phyloP scores from a whole-genome alignment of 768 basidiomycete species.

The Hemileccinum rubropunctum region DNA sequence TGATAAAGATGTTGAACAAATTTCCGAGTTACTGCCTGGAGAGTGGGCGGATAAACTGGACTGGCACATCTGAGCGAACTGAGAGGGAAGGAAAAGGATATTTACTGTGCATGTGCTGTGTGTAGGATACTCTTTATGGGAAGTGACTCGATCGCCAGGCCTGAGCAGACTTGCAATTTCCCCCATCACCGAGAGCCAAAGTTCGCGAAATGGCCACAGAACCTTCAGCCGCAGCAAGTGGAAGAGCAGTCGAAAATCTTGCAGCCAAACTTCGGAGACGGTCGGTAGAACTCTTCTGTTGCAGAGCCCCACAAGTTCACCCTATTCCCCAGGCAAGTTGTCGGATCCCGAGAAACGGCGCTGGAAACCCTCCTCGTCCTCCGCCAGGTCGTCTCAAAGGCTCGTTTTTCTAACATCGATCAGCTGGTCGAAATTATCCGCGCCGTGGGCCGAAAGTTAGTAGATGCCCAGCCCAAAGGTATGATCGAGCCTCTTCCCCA shows the following conservation, averaged over 20 bases:
- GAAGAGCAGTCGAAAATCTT: slow-evolving; percentile 64
- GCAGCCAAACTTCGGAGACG: slow-evolving; percentile 69
- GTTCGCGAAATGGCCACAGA: slow-evolving; percentile 43
- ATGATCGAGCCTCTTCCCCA: slow-evolving; percentile 9
- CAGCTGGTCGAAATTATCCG: slow-evolving; percentile 81
- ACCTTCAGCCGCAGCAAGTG: slow-evolving; percentile 37
- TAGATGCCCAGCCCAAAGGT: slow-evolving; percentile 97
- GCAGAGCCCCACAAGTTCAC: slow-evolving; percentile 35
- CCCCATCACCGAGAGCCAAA: not conserved
- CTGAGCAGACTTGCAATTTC: not conserved
- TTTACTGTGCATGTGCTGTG: not conserved
- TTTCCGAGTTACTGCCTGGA: slow-evolving; percentile 85
- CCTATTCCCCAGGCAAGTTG: slow-evolving; percentile 64
- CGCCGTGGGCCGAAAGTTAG: slow-evolving; percentile 72
- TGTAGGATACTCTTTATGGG: slow-evolving; percentile 12
- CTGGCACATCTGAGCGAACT: slow-evolving; percentile 68
- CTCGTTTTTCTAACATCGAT: slow-evolving; percentile 82
- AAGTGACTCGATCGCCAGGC: slow-evolving; percentile 20
- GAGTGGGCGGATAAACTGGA: slow-evolving; percentile 93
- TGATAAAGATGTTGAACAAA: slow-evolving; percentile 97
- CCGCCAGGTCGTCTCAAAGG: slow-evolving; percentile 85
- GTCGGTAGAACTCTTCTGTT: slow-evolving; percentile 43
- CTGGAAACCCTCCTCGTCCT: slow-evolving; percentile 87
- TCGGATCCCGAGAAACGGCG: slow-evolving; percentile 87
- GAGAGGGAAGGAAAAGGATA: no score